Percentiles rank a stretch among this genome's conserved stretches.
phyloP scores from a whole-genome alignment of 2,329 filamentous ascomycete genomes.

The Fusarium hostae region DNA sequence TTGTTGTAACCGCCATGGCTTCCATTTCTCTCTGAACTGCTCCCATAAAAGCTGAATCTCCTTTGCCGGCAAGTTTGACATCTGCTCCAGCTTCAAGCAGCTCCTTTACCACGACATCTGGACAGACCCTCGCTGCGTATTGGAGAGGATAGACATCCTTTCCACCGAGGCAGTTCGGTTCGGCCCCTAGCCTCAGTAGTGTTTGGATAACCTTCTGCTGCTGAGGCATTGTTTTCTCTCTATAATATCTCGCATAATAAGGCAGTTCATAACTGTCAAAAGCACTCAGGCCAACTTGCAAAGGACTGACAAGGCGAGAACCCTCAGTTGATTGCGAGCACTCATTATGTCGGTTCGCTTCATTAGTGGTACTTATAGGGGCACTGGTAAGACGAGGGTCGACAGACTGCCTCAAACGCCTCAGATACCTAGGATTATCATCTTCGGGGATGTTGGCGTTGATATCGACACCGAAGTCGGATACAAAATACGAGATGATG shows the following conservation, averaged over 20 bases:
- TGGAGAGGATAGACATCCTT: not conserved
- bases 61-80: not conserved
- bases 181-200: not conserved
- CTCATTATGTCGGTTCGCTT: too few relatives aligned
- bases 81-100: constrained; percentile 17
- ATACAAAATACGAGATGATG: not conserved
- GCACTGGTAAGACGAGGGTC: too few relatives aligned
- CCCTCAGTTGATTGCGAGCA: fast-evolving
- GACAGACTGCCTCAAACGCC: not conserved
- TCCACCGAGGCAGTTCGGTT: not conserved
- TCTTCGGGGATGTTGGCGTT: not conserved
- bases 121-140: not conserved
- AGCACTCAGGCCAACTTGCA: not conserved
- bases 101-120: not conserved
- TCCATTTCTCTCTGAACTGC: not conserved
- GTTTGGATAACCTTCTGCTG: not conserved
- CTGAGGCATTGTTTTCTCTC: not conserved
- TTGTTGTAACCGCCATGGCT: not conserved
- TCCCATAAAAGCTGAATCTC: not conserved
- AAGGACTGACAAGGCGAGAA: not conserved
- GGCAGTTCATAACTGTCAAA: not conserved
- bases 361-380: not conserved
- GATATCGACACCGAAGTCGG: not conserved
- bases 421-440: not conserved
- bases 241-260: not conserved